Percentiles rank a stretch among this genome's conserved stretches.
Evolutionary conservation across 306 rosid species (phyloP).

Genomic region (Inga oerstediana): DNA sequence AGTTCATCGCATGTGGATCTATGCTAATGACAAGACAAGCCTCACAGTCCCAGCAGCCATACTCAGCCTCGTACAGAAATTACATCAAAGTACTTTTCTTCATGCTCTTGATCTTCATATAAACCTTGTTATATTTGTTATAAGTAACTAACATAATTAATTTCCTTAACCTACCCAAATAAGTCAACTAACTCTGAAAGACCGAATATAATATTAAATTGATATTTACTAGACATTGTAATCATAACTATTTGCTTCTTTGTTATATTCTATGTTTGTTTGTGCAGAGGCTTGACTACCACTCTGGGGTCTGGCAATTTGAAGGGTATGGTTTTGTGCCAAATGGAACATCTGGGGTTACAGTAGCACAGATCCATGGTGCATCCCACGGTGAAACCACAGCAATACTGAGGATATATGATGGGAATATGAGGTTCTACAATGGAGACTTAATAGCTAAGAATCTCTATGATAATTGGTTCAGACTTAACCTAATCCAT

Average conservation of each 20-base stretch:
- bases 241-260: neutral
- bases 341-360: constrained; percentile 51
- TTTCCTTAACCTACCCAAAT: too few species aligned
- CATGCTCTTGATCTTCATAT: neutral
- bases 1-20: constrained; percentile 46
- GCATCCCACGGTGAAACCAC: constrained; percentile 41
- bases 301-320: constrained; percentile 54
- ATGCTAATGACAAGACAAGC: constrained; percentile 56
- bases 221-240: too few species aligned
- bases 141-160: too few species aligned
- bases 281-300: constrained; percentile 44
- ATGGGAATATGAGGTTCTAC: constrained; percentile 53
- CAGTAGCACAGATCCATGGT: constrained; percentile 55
- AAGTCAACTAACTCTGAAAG: too few species aligned
- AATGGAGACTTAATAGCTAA: constrained; percentile 30
- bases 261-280: neutral
- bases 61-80: constrained; percentile 59
- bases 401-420: constrained; percentile 42
- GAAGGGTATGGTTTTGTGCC: constrained; percentile 56
- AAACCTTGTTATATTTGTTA: neutral
- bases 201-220: too few species aligned
- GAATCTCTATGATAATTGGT: constrained; percentile 50
- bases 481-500: constrained; percentile 47
- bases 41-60: constrained; percentile 28
- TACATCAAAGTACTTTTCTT: constrained; percentile 31